Base-by-base conservation (phyloP, 1,284 basidiomycete genomes). In the Psilocybe mexicana region DNA sequence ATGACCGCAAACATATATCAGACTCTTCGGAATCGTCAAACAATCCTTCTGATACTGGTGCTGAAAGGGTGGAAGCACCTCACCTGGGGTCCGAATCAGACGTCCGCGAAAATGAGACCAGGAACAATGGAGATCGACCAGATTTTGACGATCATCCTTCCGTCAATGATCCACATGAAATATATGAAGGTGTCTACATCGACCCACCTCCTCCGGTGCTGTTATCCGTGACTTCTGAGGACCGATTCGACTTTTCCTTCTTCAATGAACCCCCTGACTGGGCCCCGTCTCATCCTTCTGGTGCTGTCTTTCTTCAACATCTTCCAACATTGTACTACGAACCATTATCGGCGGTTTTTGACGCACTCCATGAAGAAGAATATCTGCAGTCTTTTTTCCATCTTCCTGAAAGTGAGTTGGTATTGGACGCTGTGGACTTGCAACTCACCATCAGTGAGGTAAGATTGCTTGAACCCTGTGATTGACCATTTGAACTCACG, bases 181-280 rank as follows among this genome's bases (percentile, higher is more conserved):
- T 87, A 49, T 85, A 84, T 8, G 88, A 88, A 62, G 87, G 81
- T 28, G 82, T 87, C 47, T 87, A 84, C 66, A 87, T 88, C 55
- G 88, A 90, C 58, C 86, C 86, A n/a, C 88, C 88, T 47, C 88
- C 88, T 14, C 75, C 85, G 24, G 85, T 91, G 46, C 73, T 88
- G 45, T 67, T 91, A 33, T 79, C 82, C 18, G 65, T 89, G 28
- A 66, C 73, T 55, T 70, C 75, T 52, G 69, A 74, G 42, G 77
- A 79, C 45, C 73, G 74, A 30, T 65, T 74, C 38, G 74, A 78
- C 42, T 77, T 79, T 63, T 80, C 75, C 59, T 74, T 91, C 38
- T 91, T 91, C 73, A 90, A 85, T 67, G 75, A 78, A 43, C 79
- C 77, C 46, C 60, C 78, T 33, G 55, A 68, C 25, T 55, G 57